A percentile compares a stretch with the other conserved stretches of the same genome.
Conservation (phyloP, 1,284 basidiomycete genomes). For the Nidula niveotomentosa region DNA sequence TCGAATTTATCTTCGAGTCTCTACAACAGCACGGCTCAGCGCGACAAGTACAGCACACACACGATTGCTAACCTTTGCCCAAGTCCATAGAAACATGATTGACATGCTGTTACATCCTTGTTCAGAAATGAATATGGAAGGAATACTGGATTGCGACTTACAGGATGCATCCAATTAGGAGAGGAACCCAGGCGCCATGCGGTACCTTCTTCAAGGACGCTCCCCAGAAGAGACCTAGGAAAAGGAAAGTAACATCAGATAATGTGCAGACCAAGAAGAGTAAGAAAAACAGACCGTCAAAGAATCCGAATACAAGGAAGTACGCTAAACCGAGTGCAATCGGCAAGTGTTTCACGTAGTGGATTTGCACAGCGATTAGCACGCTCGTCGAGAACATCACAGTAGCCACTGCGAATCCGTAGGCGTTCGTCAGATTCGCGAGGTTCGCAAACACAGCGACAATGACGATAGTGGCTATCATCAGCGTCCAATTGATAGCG, state of each 20-base stretch:
- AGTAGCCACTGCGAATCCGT: conserved; percentile 60
- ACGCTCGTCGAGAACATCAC: conserved; percentile 63
- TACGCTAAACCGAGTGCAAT: conserved; percentile 43
- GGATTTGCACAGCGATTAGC: conserved; percentile 58
- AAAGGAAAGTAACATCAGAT: background rate
- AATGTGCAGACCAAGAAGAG: background rate
- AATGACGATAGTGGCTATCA: conserved; percentile 54
- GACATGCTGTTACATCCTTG: conserved; percentile 26
- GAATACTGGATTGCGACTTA: conserved; percentile 18
- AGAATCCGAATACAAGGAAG: conserved; percentile 58
- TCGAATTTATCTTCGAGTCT: conserved; percentile 62
- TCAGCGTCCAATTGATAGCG: conserved; percentile 54
- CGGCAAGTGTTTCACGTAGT: conserved; percentile 51
- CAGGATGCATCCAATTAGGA: conserved; percentile 54
- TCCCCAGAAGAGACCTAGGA: conserved; percentile 56
- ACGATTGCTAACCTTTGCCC: conserved; percentile 46
- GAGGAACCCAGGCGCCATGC: conserved; percentile 62
- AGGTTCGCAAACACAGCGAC: conserved; percentile 58
- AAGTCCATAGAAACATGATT: conserved; percentile 62
- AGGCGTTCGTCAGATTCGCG: conserved; percentile 46
- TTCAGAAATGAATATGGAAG: background rate
- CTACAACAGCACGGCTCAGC: conserved; percentile 18
- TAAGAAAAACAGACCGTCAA: conserved; percentile 36
- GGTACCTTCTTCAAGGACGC: conserved; percentile 62
- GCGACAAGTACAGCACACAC: background rate